Evolutionary conservation across 2,329 filamentous ascomycete species (phyloP).

Genomic region (Monilinia polystroma): DNA sequence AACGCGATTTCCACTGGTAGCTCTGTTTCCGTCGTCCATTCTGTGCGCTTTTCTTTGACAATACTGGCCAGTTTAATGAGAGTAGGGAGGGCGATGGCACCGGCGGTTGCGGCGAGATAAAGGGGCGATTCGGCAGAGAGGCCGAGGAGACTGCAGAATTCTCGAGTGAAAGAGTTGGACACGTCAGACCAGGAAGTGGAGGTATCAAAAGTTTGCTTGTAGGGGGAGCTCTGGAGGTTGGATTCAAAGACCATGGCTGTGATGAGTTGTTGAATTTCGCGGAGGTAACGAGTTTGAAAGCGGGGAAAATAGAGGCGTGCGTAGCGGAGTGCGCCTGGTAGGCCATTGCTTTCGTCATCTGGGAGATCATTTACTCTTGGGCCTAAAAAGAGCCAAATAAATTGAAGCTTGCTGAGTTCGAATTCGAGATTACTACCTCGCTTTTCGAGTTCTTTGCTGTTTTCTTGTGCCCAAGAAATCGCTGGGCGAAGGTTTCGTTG

Average conservation of each 20-base stretch:
- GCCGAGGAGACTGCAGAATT: constrained; percentile 90
- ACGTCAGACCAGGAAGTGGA: constrained; percentile 78
- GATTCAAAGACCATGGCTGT: constrained; percentile 76
- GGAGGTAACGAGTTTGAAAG: constrained; percentile 72
- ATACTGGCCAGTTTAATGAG: constrained; percentile 85
- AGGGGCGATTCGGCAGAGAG: constrained; percentile 89
- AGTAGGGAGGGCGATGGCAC: constrained; percentile 84
- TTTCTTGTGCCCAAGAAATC: constrained; percentile 78
- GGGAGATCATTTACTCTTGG: constrained; percentile 54
- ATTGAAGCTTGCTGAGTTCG: constrained; percentile 86
- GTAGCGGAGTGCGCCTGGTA: constrained; percentile 69
- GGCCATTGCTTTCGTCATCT: constrained; percentile 55
- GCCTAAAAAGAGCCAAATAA: constrained; percentile 80
- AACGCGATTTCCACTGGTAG: constrained; percentile 73
- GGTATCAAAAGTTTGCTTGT: constrained; percentile 74
- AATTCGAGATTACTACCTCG: constrained; percentile 93
- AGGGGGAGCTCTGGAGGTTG: constrained; percentile 76
- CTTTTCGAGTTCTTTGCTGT: constrained; percentile 69
- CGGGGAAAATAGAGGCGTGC: constrained; percentile 70
- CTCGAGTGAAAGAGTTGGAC: constrained; percentile 81
- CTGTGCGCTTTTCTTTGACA: constrained; percentile 84
- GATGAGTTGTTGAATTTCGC: constrained; percentile 78
- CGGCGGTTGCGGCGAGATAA: constrained; percentile 88
- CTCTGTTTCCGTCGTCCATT: constrained; percentile 92
- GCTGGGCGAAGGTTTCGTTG: constrained; percentile 74